Evolutionary conservation across 176 grass and related monocot species (phyloP), one percentile per base, ranked within the genome.

Genomic region (Triticum urartu): DNA sequence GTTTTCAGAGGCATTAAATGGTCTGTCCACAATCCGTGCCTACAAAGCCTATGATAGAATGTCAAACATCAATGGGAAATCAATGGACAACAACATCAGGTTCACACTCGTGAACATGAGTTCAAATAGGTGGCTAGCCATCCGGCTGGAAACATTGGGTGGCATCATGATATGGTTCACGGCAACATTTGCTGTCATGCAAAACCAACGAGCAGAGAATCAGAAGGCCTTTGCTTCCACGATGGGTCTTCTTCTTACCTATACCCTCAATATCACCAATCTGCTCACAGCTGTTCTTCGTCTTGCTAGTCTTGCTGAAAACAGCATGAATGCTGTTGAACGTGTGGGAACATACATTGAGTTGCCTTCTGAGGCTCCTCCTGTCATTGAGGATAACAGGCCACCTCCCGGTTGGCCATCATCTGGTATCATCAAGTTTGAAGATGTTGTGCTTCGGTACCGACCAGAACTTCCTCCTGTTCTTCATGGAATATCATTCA

Each of bases 41-140:
- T 99, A 96, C 70, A 93, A 99, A 89, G 97, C 97, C 74, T 99
- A 96, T 82, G 97, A 96, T 88, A 93, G 97, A 86, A 99, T 99
- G 97, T 89, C 97, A 47, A 90, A 74, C 76, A 93, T 96, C 58
- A 99, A 99, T 64, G 94, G 97, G 18, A 90, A 84, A 80, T 91
- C 97, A 89, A 99, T 99, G 97, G 97, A 99, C 78, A 99, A 96
- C 83, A 99, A 99, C 88, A 88, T 96, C 65, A 95, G 97, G 86
- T 99, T 78, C 85, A 99, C 97, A 43, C 90, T 99, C 5, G 97
- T 99, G 62, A 99, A 94, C 65, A 96, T 96, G 88, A 79, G 97
- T 79, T 85, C 90, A 78, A 99, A 99, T 84, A 90, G 97, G 58
- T 99, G 97, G 97, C 83, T 99, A 59, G 97, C 77, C n/a, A 99